A percentile compares a stretch with the other conserved stretches of the same genome.
Evolutionary conservation across 768 basidiomycete genomes (phyloP).

Genomic region (Russula sp.): DNA sequence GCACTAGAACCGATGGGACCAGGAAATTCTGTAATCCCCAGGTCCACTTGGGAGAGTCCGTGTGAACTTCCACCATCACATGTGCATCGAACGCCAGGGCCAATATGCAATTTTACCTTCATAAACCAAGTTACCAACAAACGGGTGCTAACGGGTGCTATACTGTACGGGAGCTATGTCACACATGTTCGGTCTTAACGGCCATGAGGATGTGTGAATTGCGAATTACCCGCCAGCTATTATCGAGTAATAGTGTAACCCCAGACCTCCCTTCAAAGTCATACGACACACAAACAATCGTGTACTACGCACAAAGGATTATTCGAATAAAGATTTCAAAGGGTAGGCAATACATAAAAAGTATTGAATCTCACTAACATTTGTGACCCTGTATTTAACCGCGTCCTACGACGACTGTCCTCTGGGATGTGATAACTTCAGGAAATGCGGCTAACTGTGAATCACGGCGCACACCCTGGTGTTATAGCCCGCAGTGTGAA

Average conservation of each 20-base stretch:
- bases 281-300: neutral
- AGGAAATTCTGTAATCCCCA: neutral
- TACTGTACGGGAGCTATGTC: too few relatives aligned
- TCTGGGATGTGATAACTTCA: neutral
- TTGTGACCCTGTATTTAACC: neutral
- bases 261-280: neutral
- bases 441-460: neutral
- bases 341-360: neutral
- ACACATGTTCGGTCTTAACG: neutral
- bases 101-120: neutral
- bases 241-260: neutral
- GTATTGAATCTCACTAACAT: neutral
- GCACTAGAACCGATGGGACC: constrained; percentile 11
- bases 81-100: constrained; percentile 11
- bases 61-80: constrained; percentile 17
- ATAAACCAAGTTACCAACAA: neutral
- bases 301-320: too few relatives aligned
- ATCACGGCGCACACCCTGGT: neutral
- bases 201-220: neutral
- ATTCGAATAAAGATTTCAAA: neutral
- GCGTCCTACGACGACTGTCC: neutral
- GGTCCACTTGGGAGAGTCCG: neutral
- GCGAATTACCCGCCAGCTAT: neutral
- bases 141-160: too few relatives aligned
- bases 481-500: neutral